These are phyloP conservation scores for Sarcocystis neurona DNA, from an alignment of 169 alveolate genomes.

Conservation along the genomic window DNA sequence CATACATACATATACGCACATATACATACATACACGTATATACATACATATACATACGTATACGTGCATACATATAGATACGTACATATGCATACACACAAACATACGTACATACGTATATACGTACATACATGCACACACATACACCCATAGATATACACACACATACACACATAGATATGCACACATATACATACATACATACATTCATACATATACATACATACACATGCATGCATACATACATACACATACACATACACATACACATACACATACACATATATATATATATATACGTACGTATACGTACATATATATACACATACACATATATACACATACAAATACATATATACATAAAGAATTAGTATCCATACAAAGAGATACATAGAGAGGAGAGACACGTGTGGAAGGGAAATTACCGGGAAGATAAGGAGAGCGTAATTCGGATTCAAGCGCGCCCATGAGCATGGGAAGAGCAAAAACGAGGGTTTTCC, in stretches of 20 bases:
- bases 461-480: constrained; percentile 90
- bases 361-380: background rate
- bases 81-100: too few species aligned
- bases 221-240: background rate
- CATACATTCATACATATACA: background rate
- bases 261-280: background rate
- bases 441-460: constrained; percentile 82
- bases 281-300: too few species aligned
- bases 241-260: background rate
- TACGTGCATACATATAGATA: too few species aligned
- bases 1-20: too few species aligned
- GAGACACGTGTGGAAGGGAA: background rate
- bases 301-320: background rate
- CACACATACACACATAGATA: background rate
- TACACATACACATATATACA: background rate
- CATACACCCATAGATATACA: background rate
- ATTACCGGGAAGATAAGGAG: constrained; percentile 64
- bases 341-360: background rate
- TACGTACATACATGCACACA: background rate
- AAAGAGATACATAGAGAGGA: background rate
- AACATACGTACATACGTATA: background rate
- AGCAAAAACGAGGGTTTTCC: constrained; percentile 91
- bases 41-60: too few species aligned
- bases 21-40: too few species aligned
- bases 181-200: background rate